These are phyloP conservation scores for Phytophthora litchii DNA, from an alignment of 352 stramenopile genomes.

Conservation along the genomic window DNA sequence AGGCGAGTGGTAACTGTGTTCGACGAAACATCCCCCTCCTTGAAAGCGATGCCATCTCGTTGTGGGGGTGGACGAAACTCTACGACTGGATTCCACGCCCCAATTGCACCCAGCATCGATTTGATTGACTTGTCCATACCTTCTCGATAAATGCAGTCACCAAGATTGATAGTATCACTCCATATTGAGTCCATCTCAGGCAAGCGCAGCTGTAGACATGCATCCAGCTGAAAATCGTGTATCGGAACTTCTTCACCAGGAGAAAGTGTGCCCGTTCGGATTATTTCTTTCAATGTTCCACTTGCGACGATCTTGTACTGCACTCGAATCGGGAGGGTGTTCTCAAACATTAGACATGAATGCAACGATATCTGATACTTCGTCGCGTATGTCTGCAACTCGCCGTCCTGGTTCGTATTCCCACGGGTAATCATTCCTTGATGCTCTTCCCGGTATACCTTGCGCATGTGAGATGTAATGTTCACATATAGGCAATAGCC, in stretches of 20 bases:
- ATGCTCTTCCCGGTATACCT: conserved; percentile 89
- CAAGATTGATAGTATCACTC: conserved; percentile 68
- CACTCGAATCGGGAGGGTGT: conserved; percentile 85
- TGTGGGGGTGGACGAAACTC: conserved; percentile 74
- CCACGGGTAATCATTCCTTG: conserved; percentile 72
- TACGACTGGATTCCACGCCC: conserved; percentile 65
- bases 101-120: conserved; percentile 59
- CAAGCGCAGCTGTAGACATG: conserved; percentile 69
- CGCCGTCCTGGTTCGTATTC: conserved; percentile 50
- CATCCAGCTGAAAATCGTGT: conserved; percentile 83
- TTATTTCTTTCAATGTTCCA: conserved; percentile 30
- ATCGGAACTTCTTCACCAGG: conserved; percentile 85
- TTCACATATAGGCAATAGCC: conserved; percentile 90
- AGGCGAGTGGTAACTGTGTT: conserved; percentile 77
- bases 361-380: conserved; percentile 90
- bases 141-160: conserved; percentile 86
- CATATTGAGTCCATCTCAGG: conserved; percentile 90
- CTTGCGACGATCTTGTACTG: conserved; percentile 76
- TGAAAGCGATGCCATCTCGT: conserved; percentile 59
- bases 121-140: conserved; percentile 71
- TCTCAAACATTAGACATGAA: conserved; percentile 87
- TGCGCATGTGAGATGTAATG: conserved; percentile 80
- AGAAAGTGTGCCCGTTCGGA: conserved; percentile 74
- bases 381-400: conserved; percentile 80
- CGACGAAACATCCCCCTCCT: conserved; percentile 67